phyloP scores from a whole-genome alignment of 148 eudicot species.

The Fallopia convolvulus region DNA sequence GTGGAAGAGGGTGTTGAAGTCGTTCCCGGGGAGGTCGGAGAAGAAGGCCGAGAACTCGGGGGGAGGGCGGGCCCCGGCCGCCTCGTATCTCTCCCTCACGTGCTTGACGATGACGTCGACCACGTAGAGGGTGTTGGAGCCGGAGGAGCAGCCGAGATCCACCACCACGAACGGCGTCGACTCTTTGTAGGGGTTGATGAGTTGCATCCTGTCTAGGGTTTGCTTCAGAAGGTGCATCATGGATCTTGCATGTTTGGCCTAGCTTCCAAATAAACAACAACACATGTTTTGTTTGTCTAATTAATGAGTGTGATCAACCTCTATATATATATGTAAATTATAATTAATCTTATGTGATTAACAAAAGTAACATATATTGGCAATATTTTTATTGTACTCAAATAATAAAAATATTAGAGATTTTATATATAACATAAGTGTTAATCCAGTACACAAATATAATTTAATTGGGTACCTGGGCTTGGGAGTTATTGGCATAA shows the following conservation, averaged over 20 bases:
- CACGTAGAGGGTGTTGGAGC: constrained; percentile 64
- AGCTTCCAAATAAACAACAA: background rate
- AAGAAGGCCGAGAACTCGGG: constrained; percentile 93
- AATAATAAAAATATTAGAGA: too few species aligned
- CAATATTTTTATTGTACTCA: too few species aligned
- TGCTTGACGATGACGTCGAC: constrained; percentile 67
- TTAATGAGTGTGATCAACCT: background rate
- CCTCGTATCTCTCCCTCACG: constrained; percentile 59
- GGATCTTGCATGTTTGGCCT: constrained; percentile 88
- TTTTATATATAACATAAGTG: too few species aligned
- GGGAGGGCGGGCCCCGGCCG: constrained; percentile 42
- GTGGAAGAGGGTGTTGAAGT: constrained; percentile 94
- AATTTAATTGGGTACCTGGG: constrained; percentile 46
- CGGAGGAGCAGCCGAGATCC: constrained; percentile 83
- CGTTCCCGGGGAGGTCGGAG: constrained; percentile 86
- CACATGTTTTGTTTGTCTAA: too few species aligned
- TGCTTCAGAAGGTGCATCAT: constrained; percentile 79
- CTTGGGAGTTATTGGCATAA: constrained; percentile 92
- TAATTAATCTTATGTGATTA: too few species aligned
- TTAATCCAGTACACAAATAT: too few species aligned
- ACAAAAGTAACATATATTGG: too few species aligned
- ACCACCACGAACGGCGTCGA: constrained; percentile 53
- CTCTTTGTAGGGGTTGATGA: constrained; percentile 28
- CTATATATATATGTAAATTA: too few species aligned
- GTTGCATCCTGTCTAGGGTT: constrained; percentile 56